phyloP scores from a whole-genome alignment of 1,284 basidiomycete species.

The Bondarzewia mesenterica region DNA sequence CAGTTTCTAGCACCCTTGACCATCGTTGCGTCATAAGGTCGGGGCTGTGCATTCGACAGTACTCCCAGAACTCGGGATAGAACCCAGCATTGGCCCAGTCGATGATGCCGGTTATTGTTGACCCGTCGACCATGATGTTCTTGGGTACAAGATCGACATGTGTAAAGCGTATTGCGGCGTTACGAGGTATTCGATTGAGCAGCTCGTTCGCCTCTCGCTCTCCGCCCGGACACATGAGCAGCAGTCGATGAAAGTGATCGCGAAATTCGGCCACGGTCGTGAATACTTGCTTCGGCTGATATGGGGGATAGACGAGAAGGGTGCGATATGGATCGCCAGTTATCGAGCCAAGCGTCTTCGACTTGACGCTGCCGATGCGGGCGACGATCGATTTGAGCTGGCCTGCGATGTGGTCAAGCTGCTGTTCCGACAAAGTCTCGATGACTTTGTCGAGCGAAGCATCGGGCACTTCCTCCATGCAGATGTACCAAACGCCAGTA shows the following conservation, averaged over 20 bases:
- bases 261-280: conserved; percentile 6
- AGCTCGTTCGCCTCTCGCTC: conserved; percentile 11
- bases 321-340: conserved; percentile 2
- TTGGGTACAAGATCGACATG: conserved; percentile 20
- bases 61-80: conserved; percentile 25
- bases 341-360: conserved; percentile 3
- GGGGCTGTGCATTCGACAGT: conserved; percentile 19
- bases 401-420: conserved; percentile 16
- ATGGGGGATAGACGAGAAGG: background rate
- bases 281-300: background rate
- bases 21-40: conserved; percentile 15
- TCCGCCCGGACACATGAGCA: conserved; percentile 1
- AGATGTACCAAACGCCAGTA: conserved; percentile 7
- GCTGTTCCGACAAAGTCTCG: conserved; percentile 12
- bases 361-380: background rate
- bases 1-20: conserved; percentile 8
- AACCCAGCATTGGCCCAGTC: conserved; percentile 23
- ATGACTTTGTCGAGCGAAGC: conserved; percentile 13
- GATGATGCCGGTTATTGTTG: conserved; percentile 20
- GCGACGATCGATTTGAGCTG: conserved; percentile 12
- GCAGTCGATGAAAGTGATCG: background rate
- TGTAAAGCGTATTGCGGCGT: conserved; percentile 15
- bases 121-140: conserved; percentile 22
- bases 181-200: conserved; percentile 13
- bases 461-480: conserved; percentile 15